Evolutionary conservation across 768 basidiomycete species (phyloP).

Genomic region (Hericium alpestre): DNA sequence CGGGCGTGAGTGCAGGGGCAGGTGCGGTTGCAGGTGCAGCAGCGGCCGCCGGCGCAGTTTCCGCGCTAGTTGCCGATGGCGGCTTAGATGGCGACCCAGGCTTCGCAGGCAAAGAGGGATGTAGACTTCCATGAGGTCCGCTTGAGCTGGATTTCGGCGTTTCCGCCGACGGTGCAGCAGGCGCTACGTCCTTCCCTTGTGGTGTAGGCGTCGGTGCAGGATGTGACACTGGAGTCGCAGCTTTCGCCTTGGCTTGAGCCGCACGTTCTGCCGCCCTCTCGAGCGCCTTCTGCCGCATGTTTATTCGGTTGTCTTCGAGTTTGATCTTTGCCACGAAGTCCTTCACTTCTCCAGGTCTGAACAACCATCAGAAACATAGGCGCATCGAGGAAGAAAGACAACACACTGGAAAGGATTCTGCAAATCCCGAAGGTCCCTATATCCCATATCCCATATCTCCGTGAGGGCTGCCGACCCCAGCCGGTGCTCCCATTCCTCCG

Average conservation of each 20-base stretch:
- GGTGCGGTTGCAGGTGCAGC: conserved; percentile 15
- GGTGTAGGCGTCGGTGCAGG: conserved; percentile 11
- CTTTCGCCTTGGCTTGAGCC: conserved; percentile 32
- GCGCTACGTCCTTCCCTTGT: background rate
- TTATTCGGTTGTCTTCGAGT: conserved; percentile 53
- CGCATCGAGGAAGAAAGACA: background rate
- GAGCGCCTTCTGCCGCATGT: conserved; percentile 34
- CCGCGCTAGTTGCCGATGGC: conserved; percentile 5
- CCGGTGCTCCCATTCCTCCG: conserved; percentile 51
- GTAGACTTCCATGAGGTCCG: conserved; percentile 21
- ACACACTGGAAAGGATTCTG: conserved; percentile 58
- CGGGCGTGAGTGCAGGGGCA: conserved; percentile 10
- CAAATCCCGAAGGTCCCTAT: conserved; percentile 50
- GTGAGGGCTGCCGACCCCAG: conserved; percentile 63
- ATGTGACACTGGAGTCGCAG: conserved; percentile 17
- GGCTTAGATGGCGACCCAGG: conserved; percentile 35
- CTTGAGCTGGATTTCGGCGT: background rate
- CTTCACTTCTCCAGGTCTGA: conserved; percentile 62
- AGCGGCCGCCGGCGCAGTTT: conserved; percentile 19
- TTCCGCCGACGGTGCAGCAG: background rate
- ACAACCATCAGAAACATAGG: conserved; percentile 1
- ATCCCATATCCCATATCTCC: conserved; percentile 80
- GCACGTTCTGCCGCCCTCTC: conserved; percentile 27
- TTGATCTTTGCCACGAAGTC: conserved; percentile 66
- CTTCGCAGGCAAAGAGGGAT: conserved; percentile 65